phyloP scores from a whole-genome alignment of 306 rosid species.

The Vicia villosa region DNA sequence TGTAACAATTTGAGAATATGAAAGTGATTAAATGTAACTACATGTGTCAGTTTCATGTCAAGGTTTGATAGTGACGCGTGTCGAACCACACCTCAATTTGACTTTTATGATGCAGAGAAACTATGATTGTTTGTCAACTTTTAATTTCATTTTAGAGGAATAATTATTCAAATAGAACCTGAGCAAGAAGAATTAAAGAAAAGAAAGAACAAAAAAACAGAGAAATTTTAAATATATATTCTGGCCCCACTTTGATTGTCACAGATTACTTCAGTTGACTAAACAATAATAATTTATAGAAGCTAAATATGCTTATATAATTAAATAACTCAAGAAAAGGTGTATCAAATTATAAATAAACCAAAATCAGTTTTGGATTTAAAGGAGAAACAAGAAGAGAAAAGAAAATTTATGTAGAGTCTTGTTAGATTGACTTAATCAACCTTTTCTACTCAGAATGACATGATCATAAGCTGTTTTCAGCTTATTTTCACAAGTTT shows the following conservation, averaged over 20 bases:
- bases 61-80: not conserved
- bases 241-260: slow-evolving; percentile 43
- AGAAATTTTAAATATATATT: slow-evolving; percentile 23
- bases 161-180: slow-evolving; percentile 32
- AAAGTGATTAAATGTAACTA: not conserved
- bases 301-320: slow-evolving; percentile 15
- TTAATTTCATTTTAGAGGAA: slow-evolving; percentile 26
- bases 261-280: slow-evolving; percentile 39
- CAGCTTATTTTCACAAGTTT: not conserved
- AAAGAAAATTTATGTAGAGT: too few species aligned
- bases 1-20: not conserved
- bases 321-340: slow-evolving; percentile 24
- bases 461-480: not conserved
- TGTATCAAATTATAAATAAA: slow-evolving; percentile 3
- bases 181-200: slow-evolving; percentile 31
- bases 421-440: too few species aligned
- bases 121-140: slow-evolving; percentile 6
- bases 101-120: slow-evolving; percentile 15
- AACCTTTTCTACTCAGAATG: too few species aligned
- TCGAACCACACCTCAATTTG: not conserved
- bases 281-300: slow-evolving; percentile 36
- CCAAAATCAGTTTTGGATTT: not conserved
- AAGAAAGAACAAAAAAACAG: slow-evolving; percentile 14
- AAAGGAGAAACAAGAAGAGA: not conserved
- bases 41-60: not conserved